Evolutionary conservation across 768 basidiomycete species (phyloP), one percentile per base, ranked within the genome.

Genomic region (Asterophora lycoperdoides): DNA sequence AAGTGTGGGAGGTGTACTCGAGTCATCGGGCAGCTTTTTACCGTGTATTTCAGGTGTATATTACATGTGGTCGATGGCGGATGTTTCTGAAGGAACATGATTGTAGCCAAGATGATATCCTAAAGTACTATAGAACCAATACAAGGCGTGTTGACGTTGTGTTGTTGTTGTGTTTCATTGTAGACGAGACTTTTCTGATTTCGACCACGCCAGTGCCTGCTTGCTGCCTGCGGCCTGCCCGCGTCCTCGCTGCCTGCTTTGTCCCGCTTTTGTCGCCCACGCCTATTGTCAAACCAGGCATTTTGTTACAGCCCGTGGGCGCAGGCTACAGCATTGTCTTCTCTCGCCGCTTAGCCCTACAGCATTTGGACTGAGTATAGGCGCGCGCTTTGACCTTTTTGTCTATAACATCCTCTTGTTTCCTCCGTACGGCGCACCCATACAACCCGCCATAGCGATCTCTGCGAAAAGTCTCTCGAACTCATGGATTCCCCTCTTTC

Each of bases 21-120:
- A 7, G 11, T n/a, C 15, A 2, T 23, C 23, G 6, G 6, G 4
- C 26, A n/a, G 8, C n/a, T 41, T 45, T 28, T 26, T 6, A 41
- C 40, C 14, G 19, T 7, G 34, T 8, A 35, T 39, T 45, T 40
- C 54, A 86, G 85, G 78, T 44, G 85, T 89, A 18, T 91, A 86
- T 65, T 91, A 89, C 66, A 92, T 91, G 88, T 93, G 90, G 90
- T 78, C 85, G 2, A 70, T 90, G 47, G 79, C 81, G 8, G 79
- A 81, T 49, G 65, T 61, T 23, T 43, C 53, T 42, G 41, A 46
- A 18, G 45, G 34, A 41, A 32, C 42, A 33, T 23, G 23, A 35
- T 11, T 18, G 29, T 43, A n/a, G n/a, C n/a, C n/a, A n/a, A n/a
- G n/a, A n/a, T n/a, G n/a, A n/a, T n/a, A n/a, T n/a, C n/a, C 17